Evolutionary conservation across 2,329 filamentous ascomycete species (phyloP).

Genomic region (Tolypocladium nubicola): DNA sequence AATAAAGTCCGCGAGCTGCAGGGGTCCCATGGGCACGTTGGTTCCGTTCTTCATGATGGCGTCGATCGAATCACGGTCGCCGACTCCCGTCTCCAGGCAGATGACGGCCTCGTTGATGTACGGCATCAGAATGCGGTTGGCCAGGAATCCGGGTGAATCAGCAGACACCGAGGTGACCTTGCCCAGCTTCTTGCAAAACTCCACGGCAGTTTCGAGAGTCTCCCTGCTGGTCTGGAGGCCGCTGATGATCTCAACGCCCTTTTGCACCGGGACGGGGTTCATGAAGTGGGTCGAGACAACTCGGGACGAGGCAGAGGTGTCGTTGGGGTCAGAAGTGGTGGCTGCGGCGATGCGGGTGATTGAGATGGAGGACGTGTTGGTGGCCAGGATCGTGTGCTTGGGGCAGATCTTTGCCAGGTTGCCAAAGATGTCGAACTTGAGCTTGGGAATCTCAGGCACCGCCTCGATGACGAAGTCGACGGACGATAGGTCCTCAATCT

Average conservation of each 20-base stretch:
- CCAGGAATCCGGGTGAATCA: constrained; percentile 87
- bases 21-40: constrained; percentile 94
- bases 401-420: constrained; percentile 73
- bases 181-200: constrained; percentile 84
- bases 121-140: constrained; percentile 95
- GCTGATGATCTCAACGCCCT: constrained; percentile 94
- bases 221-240: constrained; percentile 80
- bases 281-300: constrained; percentile 98
- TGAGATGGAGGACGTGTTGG: constrained; percentile 97
- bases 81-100: constrained; percentile 88
- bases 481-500: constrained; percentile 65
- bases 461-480: constrained; percentile 98
- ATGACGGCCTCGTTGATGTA: constrained; percentile 99
- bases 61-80: constrained; percentile 84
- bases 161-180: constrained; percentile 83
- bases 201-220: constrained; percentile 73
- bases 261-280: constrained; percentile 96
- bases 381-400: constrained; percentile 80
- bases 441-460: constrained; percentile 78
- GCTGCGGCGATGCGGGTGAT: constrained; percentile 93
- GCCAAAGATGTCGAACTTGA: constrained; percentile 83
- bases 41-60: constrained; percentile 99
- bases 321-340: constrained; percentile 66
- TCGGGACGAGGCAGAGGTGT: constrained; percentile 71
- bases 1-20: constrained; percentile 93